Conservation (phyloP, 208 protist species). For the Endotrypanum monterogeii region DNA sequence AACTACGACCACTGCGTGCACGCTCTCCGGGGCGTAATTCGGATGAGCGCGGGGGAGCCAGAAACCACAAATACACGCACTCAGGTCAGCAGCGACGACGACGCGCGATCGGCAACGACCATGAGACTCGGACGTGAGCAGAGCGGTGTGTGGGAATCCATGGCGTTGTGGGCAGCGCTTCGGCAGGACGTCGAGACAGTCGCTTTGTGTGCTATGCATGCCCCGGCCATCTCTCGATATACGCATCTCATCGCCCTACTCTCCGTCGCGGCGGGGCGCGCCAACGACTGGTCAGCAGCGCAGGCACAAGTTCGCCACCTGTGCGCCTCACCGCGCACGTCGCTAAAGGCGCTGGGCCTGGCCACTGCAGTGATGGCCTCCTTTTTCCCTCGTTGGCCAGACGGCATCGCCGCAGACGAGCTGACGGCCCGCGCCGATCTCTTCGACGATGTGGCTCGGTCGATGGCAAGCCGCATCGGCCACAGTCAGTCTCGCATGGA, state of each 20-base stretch:
- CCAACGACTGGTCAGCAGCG: conserved; percentile 4
- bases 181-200: conserved; percentile 24
- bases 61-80: not conserved
- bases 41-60: not conserved
- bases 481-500: conserved; percentile 28
- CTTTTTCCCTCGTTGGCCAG: not conserved
- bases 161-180: conserved; percentile 39
- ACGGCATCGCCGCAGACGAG: not conserved
- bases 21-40: conserved; percentile 21
- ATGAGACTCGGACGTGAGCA: conserved; percentile 21
- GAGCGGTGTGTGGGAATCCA: conserved; percentile 32
- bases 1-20: conserved; percentile 27
- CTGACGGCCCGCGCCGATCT: conserved; percentile 8
- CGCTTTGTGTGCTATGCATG: conserved; percentile 30
- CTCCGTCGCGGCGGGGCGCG: conserved; percentile 10
- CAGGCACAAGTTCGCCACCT: conserved; percentile 12
- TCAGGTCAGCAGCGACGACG: not conserved
- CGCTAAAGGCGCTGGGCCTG: conserved; percentile 43
- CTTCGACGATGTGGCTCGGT: conserved; percentile 5
- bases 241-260: conserved; percentile 36
- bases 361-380: conserved; percentile 23
- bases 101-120: not conserved
- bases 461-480: conserved; percentile 14
- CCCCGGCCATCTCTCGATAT: conserved; percentile 35
- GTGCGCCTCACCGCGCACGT: conserved; percentile 13